Conservation (phyloP, 306 rosid species). For the Malus sylvestris region DNA sequence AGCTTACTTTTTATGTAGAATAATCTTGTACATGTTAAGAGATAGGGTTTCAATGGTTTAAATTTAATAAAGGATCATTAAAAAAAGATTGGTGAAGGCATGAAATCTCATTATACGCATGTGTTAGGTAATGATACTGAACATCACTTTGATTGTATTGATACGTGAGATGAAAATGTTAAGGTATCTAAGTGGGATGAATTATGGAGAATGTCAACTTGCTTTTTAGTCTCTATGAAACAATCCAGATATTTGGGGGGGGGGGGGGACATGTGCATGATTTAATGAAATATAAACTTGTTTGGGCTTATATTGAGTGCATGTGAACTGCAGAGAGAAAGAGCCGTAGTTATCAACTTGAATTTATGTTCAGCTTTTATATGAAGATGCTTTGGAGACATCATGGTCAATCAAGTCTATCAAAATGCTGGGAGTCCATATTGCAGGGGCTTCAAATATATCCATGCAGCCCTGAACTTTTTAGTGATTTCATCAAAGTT, state of each 20-base stretch:
- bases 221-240: background rate
- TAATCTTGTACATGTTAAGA: too few relatives aligned
- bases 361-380: conserved; percentile 65
- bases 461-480: conserved; percentile 77
- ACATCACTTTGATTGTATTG: background rate
- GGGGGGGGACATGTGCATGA: background rate
- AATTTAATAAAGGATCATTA: too few relatives aligned
- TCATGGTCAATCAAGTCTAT: conserved; percentile 39
- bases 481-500: conserved; percentile 51
- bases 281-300: background rate
- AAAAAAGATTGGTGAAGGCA: background rate
- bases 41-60: too few relatives aligned
- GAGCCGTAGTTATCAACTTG: conserved; percentile 71
- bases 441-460: conserved; percentile 73
- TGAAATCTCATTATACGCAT: background rate
- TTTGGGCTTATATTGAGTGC: conserved; percentile 18
- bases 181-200: background rate
- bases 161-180: background rate
- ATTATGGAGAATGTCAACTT: background rate
- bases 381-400: conserved; percentile 72
- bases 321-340: conserved; percentile 64
- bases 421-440: conserved; percentile 70
- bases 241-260: background rate
- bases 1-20: background rate
- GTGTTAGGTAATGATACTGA: background rate